phyloP scores from a whole-genome alignment of 108 stramenopile species.

The Aurantiochytrium sp. region DNA sequence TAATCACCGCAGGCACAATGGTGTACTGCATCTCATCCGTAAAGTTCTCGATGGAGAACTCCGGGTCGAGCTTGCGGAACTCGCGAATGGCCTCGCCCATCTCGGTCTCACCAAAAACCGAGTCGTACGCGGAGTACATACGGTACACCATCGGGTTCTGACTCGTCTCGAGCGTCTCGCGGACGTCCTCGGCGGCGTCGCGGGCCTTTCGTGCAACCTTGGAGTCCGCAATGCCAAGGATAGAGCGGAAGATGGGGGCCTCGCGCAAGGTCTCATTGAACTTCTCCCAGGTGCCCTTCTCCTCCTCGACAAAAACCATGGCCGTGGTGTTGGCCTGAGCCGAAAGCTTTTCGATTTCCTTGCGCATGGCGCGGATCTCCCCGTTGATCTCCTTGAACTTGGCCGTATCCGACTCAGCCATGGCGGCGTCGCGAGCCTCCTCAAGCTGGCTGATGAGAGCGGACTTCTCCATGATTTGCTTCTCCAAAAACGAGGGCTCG shows the following conservation, averaged over 20 bases:
- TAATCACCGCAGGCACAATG: slow-evolving; percentile 77
- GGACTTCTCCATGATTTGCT: not conserved
- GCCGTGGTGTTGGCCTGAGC: slow-evolving; percentile 1
- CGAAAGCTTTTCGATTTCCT: not conserved
- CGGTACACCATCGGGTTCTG: slow-evolving; percentile 98
- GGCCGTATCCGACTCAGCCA: slow-evolving; percentile 5
- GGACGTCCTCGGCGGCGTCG: slow-evolving; percentile 69
- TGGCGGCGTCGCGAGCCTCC: not conserved
- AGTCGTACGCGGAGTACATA: slow-evolving; percentile 83
- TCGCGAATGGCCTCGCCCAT: slow-evolving; percentile 78
- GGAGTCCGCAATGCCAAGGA: not conserved
- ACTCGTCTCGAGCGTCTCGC: slow-evolving; percentile 92
- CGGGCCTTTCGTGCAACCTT: slow-evolving; percentile 47
- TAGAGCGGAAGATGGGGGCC: slow-evolving; percentile 76
- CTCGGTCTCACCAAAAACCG: slow-evolving; percentile 86
- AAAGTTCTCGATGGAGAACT: slow-evolving; percentile 84
- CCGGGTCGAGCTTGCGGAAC: slow-evolving; percentile 82
- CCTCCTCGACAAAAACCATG: slow-evolving; percentile 81
- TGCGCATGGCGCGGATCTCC: not conserved
- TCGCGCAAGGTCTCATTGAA: slow-evolving; percentile 78
- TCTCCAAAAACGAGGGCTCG: not conserved
- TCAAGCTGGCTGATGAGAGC: not conserved
- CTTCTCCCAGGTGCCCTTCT: slow-evolving; percentile 81
- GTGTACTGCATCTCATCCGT: slow-evolving; percentile 71
- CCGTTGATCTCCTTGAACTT: slow-evolving; percentile 7